A percentile compares a stretch with the other conserved stretches of the same genome.
phyloP scores from a whole-genome alignment of 2,329 filamentous ascomycete genomes.

The Aureobasidium lini region DNA sequence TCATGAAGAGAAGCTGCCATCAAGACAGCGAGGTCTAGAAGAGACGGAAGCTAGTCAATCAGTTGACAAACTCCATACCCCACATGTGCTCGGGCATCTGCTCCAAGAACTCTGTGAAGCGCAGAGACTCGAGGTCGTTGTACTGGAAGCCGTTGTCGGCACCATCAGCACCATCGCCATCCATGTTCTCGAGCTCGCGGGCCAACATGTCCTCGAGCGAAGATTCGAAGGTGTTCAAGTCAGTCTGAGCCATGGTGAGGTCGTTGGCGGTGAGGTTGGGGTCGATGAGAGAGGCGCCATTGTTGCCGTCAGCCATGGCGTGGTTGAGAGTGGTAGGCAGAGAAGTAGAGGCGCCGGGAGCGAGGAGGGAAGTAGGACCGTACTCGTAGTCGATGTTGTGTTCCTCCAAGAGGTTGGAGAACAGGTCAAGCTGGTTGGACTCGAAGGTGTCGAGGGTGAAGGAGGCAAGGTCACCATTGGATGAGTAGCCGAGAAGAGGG shows the following conservation, averaged over 20 bases:
- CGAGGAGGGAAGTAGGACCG: background rate
- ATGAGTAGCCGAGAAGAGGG: background rate
- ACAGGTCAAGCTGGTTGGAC: constrained; percentile 7
- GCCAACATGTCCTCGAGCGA: constrained; percentile 7
- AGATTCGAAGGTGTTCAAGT: constrained; percentile 8
- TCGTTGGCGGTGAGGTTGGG: background rate
- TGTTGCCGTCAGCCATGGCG: background rate
- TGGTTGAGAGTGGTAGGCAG: background rate
- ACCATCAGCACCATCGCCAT: background rate
- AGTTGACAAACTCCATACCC: constrained; percentile 14
- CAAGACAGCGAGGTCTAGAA: background rate
- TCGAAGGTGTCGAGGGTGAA: constrained; percentile 13
- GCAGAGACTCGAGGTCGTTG: constrained; percentile 11
- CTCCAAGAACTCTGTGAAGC: constrained; percentile 12
- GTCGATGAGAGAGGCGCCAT: background rate
- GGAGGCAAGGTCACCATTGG: constrained; percentile 3
- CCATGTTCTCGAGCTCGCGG: constrained; percentile 6
- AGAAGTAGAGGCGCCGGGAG: background rate
- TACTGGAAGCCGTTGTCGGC: constrained; percentile 1
- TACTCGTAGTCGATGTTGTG: background rate
- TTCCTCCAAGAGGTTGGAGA: constrained; percentile 4
- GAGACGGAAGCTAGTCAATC: background rate
- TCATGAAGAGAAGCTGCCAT: background rate
- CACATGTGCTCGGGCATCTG: constrained; percentile 15
- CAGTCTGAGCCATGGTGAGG: background rate